These are phyloP conservation scores for Candida sphagnicola DNA, from an alignment of 805 yeast species.

Conservation along the genomic window DNA sequence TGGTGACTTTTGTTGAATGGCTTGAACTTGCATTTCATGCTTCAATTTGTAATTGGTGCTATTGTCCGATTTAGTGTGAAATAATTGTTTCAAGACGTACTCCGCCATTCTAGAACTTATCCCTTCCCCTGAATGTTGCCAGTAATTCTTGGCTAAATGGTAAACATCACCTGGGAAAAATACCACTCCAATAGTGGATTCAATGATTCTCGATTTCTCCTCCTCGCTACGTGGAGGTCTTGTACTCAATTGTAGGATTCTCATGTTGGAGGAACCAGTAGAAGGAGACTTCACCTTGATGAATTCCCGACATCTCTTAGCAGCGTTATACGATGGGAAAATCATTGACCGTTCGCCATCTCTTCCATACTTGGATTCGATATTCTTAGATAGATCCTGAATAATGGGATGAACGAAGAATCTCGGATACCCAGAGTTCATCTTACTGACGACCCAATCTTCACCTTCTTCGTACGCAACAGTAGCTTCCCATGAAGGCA, in stretches of 20 bases:
- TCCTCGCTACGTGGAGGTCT: constrained; percentile 58
- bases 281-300: constrained; percentile 42
- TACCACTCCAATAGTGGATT: constrained; percentile 72
- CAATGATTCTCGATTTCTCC: constrained; percentile 57
- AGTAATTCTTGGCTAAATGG: constrained; percentile 73
- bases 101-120: constrained; percentile 87
- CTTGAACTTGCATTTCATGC: constrained; percentile 33
- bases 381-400: constrained; percentile 47
- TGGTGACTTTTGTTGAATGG: constrained; percentile 29
- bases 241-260: constrained; percentile 72
- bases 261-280: constrained; percentile 19
- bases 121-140: constrained; percentile 99
- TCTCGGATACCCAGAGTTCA: constrained; percentile 89
- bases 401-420: constrained; percentile 67
- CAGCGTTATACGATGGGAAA: constrained; percentile 74
- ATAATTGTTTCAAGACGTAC: constrained; percentile 66
- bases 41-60: constrained; percentile 14
- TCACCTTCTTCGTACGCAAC: constrained; percentile 92
- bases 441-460: constrained; percentile 68
- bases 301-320: constrained; percentile 82
- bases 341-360: constrained; percentile 72
- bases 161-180: constrained; percentile 62
- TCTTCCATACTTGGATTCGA: constrained; percentile 72
- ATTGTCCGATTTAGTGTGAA: constrained; percentile 12
- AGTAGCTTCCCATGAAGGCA: constrained; percentile 93